Evolutionary conservation across 139 green algal genomes (phyloP).

Genomic region (Volvox reticuliferus): DNA sequence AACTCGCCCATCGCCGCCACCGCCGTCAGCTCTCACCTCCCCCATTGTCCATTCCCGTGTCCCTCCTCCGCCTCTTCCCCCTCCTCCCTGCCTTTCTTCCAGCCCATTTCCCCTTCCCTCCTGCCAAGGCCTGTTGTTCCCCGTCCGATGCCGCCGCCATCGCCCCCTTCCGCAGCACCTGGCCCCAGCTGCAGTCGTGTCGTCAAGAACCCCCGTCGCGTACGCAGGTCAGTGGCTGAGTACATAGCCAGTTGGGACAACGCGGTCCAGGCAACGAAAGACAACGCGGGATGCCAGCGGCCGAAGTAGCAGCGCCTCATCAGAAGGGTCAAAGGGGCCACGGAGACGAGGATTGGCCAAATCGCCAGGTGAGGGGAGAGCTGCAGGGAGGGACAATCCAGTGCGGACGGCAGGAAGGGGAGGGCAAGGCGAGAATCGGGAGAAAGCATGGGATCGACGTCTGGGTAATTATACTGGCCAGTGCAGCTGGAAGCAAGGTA

Average conservation of each 20-base stretch:
- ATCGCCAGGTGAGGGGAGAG: not conserved
- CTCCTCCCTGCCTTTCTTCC: no score
- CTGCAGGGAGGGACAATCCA: not conserved
- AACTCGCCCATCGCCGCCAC: no score
- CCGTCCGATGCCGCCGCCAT: no score
- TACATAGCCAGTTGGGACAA: not conserved
- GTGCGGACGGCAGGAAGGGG: no score
- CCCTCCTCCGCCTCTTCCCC: no score
- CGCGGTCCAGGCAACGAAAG: not conserved
- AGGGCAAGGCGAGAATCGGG: not conserved
- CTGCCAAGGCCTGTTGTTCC: no score
- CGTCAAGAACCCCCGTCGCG: not conserved
- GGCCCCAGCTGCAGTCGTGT: no score
- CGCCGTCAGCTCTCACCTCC: no score
- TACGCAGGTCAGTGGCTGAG: not conserved
- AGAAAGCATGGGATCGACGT: not conserved
- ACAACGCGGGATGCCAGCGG: not conserved
- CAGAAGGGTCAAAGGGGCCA: not conserved
- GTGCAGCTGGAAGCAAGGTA: not conserved
- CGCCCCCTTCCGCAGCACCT: no score
- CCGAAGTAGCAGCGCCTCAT: not conserved
- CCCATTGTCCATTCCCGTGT: no score
- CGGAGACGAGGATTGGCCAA: not conserved
- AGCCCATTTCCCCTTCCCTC: no score
- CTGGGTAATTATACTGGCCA: not conserved